These are phyloP conservation scores for Pistacia integerrima DNA, from an alignment of 345 rosid genomes.

Conservation along the genomic window DNA sequence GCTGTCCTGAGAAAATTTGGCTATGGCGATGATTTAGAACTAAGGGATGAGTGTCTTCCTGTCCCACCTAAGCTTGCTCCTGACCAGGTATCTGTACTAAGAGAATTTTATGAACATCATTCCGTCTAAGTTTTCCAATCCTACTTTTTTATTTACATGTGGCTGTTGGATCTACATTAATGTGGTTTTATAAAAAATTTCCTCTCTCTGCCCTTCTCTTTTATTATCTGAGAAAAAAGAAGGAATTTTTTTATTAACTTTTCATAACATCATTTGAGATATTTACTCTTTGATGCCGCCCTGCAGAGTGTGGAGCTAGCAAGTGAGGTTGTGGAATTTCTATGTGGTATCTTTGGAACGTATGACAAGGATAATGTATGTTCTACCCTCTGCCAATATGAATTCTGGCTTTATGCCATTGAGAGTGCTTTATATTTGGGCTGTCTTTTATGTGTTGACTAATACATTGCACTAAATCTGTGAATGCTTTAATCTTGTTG, in stretches of 20 bases:
- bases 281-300: slow-evolving; percentile 10
- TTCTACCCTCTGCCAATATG: slow-evolving; percentile 7
- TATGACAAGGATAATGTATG: slow-evolving; percentile 69
- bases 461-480: not conserved
- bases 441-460: not conserved
- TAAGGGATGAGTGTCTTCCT: too few species aligned
- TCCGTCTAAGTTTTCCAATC: too few species aligned
- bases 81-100: too few species aligned
- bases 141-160: too few species aligned
- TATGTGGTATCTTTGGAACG: slow-evolving; percentile 62
- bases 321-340: slow-evolving; percentile 55
- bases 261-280: not conserved
- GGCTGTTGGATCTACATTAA: slow-evolving; percentile 1
- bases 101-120: too few species aligned
- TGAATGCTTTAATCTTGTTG: slow-evolving; percentile 29
- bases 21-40: too few species aligned
- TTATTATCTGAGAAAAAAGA: too few species aligned
- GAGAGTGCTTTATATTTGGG: not conserved
- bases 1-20: too few species aligned
- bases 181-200: slow-evolving; percentile 6
- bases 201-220: not conserved
- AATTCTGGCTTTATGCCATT: not conserved
- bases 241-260: not conserved
- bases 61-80: too few species aligned
- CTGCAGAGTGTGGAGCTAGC: slow-evolving; percentile 79